Base-by-base conservation (phyloP, 192 early-diverging fungal genomes). In the Piromyces finnis region DNA sequence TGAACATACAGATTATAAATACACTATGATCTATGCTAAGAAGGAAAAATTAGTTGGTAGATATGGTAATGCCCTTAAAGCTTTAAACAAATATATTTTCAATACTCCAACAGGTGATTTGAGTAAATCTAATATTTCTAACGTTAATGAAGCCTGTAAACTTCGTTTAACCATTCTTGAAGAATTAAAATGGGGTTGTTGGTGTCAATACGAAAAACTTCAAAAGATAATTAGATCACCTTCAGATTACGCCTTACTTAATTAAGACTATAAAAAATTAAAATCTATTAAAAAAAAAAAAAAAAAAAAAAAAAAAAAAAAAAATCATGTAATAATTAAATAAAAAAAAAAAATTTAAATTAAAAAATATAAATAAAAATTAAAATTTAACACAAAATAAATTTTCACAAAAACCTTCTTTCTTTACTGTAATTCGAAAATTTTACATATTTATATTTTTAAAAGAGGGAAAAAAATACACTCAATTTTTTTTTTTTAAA, bases 61-160 rank as follows among this genome's bases (percentile, higher is more conserved):
- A 29, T 81, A 86, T 77, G 96, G 91, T 12, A 84, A 84, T 39
- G 96, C 94, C 1, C 84, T 96, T 81, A 92, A 93, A 83, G 88
- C 88, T 0, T 82, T 94, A 36, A 88, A 92, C 82, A 91, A 90
- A 81, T 97, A 88, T 85, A 83, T 96, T 78, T 82, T 77, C 30
- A 92, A 93, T 37, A 36, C 79, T 5, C 80, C 80, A 22, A 32
- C 28, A n/a, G 80, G 78, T 32, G 80, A 81, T 29, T 78, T 30
- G 16, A 80, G 18, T 51, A 51, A 51, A 51, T 51, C 41, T 2
- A 51, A 51, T 22, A 51, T 51, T 22, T 15, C 17, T 14, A 51
- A 51, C 22, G 41, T 51, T 22, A 51, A 51, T 51, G 41, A 51
- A 51, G 41, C 41, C 5, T 22, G 18, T 51, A 51, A 51, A 51